Conservation (phyloP, 805 yeast species). For the Millerago galiae region DNA sequence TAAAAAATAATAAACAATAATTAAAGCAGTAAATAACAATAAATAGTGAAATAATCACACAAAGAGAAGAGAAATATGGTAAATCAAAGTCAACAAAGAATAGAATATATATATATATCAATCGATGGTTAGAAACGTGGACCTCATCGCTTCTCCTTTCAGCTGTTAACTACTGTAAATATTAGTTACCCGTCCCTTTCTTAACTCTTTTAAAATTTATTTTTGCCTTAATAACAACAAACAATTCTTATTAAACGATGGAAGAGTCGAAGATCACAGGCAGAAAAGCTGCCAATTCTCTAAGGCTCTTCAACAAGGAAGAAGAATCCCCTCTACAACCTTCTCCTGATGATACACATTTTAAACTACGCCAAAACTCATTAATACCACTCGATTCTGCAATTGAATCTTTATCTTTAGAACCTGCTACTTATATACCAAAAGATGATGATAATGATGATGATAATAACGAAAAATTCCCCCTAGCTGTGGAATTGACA, state of each 20-base stretch:
- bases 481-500: conserved; percentile 79
- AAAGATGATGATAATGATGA: conserved; percentile 28
- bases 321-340: conserved; percentile 14
- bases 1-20: too few species aligned
- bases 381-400: conserved; percentile 5
- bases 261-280: conserved; percentile 30
- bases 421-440: conserved; percentile 64
- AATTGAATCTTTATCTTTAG: conserved; percentile 49
- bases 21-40: too few species aligned
- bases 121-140: too few species aligned
- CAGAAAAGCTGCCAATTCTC: conserved; percentile 51
- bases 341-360: not conserved
- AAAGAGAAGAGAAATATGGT: too few species aligned
- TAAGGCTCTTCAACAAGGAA: conserved; percentile 43
- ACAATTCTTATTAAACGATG: not conserved
- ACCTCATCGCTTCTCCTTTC: too few species aligned
- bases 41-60: too few species aligned
- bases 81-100: too few species aligned
- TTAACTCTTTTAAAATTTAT: too few species aligned
- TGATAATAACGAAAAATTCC: conserved; percentile 36
- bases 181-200: too few species aligned
- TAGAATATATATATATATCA: too few species aligned
- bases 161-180: too few species aligned
- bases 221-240: not conserved
- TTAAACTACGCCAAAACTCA: not conserved